These are phyloP conservation scores for Psilocybe cubensis DNA, from an alignment of 768 basidiomycete genomes.

Conservation along the genomic window DNA sequence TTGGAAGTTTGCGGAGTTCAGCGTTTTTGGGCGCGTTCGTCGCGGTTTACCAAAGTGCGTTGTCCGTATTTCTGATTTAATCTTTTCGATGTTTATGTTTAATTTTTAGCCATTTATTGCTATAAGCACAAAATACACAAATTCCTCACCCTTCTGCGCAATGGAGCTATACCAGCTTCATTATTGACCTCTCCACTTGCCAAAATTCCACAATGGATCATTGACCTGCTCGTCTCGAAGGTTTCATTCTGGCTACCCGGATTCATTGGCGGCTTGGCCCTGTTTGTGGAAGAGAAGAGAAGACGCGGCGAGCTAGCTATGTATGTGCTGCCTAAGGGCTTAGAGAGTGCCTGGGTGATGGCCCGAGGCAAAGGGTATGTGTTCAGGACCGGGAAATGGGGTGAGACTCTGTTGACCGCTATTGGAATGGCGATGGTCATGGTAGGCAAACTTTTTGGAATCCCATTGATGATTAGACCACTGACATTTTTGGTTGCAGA, in stretches of 20 bases:
- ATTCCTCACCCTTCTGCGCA: constrained; percentile 40
- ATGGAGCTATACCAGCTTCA: constrained; percentile 16
- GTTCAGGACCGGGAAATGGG: constrained; percentile 68
- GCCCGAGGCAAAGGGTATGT: constrained; percentile 78
- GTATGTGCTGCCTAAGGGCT: constrained; percentile 86
- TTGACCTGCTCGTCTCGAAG: constrained; percentile 66
- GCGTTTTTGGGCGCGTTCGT: constrained; percentile 89
- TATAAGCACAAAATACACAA: constrained; percentile 63
- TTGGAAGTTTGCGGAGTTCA: constrained; percentile 82
- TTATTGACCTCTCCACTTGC: constrained; percentile 36
- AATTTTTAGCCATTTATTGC: constrained; percentile 59
- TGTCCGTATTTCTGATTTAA: not conserved
- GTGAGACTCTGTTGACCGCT: constrained; percentile 61
- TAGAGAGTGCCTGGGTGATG: constrained; percentile 91
- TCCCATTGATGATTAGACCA: not conserved
- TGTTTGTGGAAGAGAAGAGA: constrained; percentile 87
- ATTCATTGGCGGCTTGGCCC: constrained; percentile 69
- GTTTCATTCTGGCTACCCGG: constrained; percentile 78
- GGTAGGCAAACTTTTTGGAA: constrained; percentile 51
- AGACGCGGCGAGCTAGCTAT: constrained; percentile 91
- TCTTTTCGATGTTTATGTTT: not conserved
- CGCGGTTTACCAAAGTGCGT: constrained; percentile 77
- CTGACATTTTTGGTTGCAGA: constrained; percentile 50
- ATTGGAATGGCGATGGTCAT: constrained; percentile 77
- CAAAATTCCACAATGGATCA: constrained; percentile 46